Base-by-base conservation (phyloP, 2,329 filamentous ascomycete species). In the Gnomoniopsis sp. region DNA sequence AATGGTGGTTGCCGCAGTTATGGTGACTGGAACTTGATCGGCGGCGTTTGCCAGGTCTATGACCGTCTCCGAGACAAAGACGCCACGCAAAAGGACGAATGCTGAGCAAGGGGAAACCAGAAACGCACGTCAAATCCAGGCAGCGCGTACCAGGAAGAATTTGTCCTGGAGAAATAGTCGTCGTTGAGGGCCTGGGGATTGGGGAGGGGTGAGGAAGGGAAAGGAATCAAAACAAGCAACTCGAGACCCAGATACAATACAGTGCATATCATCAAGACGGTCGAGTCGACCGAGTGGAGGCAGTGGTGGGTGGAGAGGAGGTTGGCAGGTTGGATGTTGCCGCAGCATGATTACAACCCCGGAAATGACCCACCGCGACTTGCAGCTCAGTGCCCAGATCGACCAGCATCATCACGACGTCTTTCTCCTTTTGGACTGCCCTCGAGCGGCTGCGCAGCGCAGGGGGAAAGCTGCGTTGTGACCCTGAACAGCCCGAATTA, bases 21-120 rank as follows among this genome's bases (percentile, higher is more conserved):
- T 17, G 55, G 38, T 49, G 56, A 56, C 59, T 61, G 59, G 59
- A 61, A 61, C 56, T 52, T 23, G 50, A 48, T 30, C 22, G 30
- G 23, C 17, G 36, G 43, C 41, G 34, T 38, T 38, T 38, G 34
- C 34, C 8, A 38, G 34, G 34, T 15, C 15, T 7, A 7, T 36
- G 34, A 15, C 15, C 34, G 15, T 8, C 7, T 59, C 59, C 51
- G 47, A 59, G 52, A 61, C 43, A 53, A 56, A 55, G 52, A 30
- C 56, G 52, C 52, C 57, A 59, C 34, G 34, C 56, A 48, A 38
- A n/a, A 49, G 52, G 21, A 26, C 43, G 26, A 56, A 61, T 26
- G 55, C 49, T 43, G 43, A 38, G 34, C 53, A 53, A 36, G 50
- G 23, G 30, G 47, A 41, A 49, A 47, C 49, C 44, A 61, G 50